Evolutionary conservation across 495 filamentous ascomycete species (phyloP).

Genomic region (Penicillium maclennaniae): DNA sequence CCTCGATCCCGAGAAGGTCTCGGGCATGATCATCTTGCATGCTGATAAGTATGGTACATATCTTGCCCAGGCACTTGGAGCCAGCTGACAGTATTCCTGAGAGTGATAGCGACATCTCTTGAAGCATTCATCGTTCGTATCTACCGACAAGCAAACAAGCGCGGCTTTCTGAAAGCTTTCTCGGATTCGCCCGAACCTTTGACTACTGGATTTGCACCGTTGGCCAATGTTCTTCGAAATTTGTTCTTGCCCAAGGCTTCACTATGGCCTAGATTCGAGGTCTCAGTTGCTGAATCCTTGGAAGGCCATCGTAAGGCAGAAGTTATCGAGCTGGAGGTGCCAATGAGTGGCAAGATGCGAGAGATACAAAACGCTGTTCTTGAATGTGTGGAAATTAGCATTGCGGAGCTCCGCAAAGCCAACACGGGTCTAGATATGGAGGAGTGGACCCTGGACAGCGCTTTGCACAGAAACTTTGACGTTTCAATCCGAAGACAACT

Average conservation of each 20-base stretch:
- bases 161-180: slow-evolving; percentile 92
- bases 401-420: slow-evolving; percentile 83
- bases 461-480: slow-evolving; percentile 89
- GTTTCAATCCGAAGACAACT: slow-evolving; percentile 82
- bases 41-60: slow-evolving; percentile 58
- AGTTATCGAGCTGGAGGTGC: slow-evolving; percentile 94
- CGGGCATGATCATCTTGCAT: slow-evolving; percentile 83
- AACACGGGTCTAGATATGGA: slow-evolving; percentile 92
- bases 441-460: slow-evolving; percentile 96
- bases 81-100: slow-evolving; percentile 15
- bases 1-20: slow-evolving; percentile 78
- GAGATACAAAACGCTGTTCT: slow-evolving; percentile 91
- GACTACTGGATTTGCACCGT: slow-evolving; percentile 80
- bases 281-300: slow-evolving; percentile 79
- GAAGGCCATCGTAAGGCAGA: slow-evolving; percentile 92
- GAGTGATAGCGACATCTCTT: slow-evolving; percentile 77
- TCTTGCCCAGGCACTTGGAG: neutral
- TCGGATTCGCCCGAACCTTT: slow-evolving; percentile 94
- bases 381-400: slow-evolving; percentile 93
- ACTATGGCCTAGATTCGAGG: slow-evolving; percentile 93
- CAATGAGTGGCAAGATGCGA: slow-evolving; percentile 91
- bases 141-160: slow-evolving; percentile 88
- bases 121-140: slow-evolving; percentile 96
- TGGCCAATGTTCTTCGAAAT: slow-evolving; percentile 89
- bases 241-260: slow-evolving; percentile 85